Evolutionary conservation across 2,329 filamentous ascomycete species (phyloP), one percentile per base, ranked within the genome.

Genomic region (Diaporthe ampelina): DNA sequence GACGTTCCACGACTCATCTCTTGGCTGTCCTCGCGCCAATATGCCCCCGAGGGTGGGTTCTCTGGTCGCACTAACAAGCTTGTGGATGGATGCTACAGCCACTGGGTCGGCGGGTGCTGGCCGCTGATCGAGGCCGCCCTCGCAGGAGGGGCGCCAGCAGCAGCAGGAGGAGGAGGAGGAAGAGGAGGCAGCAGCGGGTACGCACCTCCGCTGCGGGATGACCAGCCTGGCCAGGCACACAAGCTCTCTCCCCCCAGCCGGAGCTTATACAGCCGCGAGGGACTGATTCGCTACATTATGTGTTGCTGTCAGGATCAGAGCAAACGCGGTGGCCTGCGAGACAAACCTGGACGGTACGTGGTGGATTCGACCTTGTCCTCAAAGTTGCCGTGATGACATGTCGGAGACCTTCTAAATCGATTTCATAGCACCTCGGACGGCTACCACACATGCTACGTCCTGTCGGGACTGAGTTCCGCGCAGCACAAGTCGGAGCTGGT

Each of bases 31-130:
- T 92, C 94, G 58, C 92, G 95, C 75, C 97, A 99, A 83, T 94
- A 96, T 82, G 91, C 92, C 40, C 97, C 96, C 4, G 97, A 98
- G 83, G 95, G 95, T 77, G 97, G 97, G 48, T 95, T 98, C 81
- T 94, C 94, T 54, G 97, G 97, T 76, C 93, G 97, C 78, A 98
- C 96, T 37, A 98, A 98, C 88, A 99, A 99, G 85, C 89, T 99
- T 43, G 97, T 98, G 43, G 97, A 99, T 83, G 97, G 96, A 59
- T 99, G 97, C 85, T 99, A 99, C 86, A 97, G 94, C 82, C 96
- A 98, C 84, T 99, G 97, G 97, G 93, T 98, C 45, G 97, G 97
- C 72, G 94, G 94, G 72, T 98, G 95, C 85, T 99, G 95, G 94
- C 93, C 96, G 59, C 85, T 99, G 77, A 88, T 98, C 78, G 94